Evolutionary conservation across 345 rosid species (phyloP).

Genomic region (Eucalyptus guilfoylei): DNA sequence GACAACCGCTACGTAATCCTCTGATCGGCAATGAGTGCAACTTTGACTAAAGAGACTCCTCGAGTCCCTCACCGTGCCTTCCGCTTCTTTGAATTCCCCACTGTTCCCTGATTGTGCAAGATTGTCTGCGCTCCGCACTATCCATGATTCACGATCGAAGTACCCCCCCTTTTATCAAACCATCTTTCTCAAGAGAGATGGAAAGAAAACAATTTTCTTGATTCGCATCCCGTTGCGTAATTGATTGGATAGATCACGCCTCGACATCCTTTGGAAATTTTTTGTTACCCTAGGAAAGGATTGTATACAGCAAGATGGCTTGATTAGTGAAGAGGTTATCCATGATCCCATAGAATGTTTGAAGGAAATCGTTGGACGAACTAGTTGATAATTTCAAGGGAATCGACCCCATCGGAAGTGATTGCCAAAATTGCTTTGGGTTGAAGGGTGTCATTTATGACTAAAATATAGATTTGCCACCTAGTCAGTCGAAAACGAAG

Average conservation of each 20-base stretch:
- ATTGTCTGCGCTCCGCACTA: not conserved
- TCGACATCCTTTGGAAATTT: not conserved
- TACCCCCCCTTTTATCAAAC: not conserved
- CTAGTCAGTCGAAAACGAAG: not conserved
- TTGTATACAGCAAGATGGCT: not conserved
- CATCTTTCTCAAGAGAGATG: not conserved
- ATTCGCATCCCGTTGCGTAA: not conserved
- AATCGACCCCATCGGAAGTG: not conserved
- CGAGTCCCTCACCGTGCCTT: not conserved
- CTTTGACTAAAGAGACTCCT: not conserved
- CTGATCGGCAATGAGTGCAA: not conserved
- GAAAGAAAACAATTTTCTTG: not conserved
- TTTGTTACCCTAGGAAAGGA: not conserved
- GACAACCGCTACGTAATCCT: not conserved
- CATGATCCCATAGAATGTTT: not conserved
- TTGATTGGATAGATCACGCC: not conserved
- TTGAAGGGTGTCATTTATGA: not conserved
- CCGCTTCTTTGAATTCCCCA: not conserved
- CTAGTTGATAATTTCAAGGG: not conserved
- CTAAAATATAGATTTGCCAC: not conserved
- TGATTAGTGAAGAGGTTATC: not conserved
- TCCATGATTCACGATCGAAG: not conserved
- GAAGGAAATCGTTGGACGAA: not conserved
- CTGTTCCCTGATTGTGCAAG: not conserved
- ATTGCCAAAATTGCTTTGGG: not conserved